A percentile compares a stretch with the other conserved stretches of the same genome.
phyloP scores from a whole-genome alignment of 345 rosid genomes.

The Bruguiera parviflora region DNA sequence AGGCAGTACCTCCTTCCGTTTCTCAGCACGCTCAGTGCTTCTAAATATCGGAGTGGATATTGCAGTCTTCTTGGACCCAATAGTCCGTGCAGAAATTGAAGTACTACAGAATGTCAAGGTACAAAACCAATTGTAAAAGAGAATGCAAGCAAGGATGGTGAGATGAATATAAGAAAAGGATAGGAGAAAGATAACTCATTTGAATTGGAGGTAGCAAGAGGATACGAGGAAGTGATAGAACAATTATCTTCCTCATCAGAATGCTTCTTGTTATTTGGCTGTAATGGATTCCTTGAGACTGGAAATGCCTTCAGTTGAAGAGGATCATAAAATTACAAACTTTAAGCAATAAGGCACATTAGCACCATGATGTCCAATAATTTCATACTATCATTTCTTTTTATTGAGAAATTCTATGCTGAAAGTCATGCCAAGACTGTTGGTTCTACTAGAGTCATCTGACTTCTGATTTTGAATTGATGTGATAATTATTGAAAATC shows the following conservation, averaged over 20 bases:
- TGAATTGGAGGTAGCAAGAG: constrained; percentile 11
- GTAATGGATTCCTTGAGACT: constrained; percentile 52
- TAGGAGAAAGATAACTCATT: neutral
- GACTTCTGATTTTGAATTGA: neutral
- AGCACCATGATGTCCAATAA: neutral
- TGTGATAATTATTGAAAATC: neutral
- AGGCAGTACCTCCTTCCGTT: constrained; percentile 71
- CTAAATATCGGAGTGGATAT: constrained; percentile 81
- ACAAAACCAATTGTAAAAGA: constrained; percentile 15
- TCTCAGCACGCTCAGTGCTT: constrained; percentile 77
- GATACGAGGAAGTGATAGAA: constrained; percentile 31
- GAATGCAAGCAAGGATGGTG: neutral
- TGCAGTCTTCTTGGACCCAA: constrained; percentile 46
- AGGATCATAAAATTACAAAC: neutral
- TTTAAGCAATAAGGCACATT: neutral
- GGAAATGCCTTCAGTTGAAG: constrained; percentile 31
- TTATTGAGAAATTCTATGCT: neutral
- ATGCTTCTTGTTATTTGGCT: constrained; percentile 57
- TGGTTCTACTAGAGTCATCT: neutral
- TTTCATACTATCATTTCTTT: neutral
- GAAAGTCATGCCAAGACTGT: neutral
- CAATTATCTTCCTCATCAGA: constrained; percentile 40
- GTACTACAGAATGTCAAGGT: constrained; percentile 66
- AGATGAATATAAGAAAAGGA: neutral
- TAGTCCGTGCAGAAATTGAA: constrained; percentile 51